phyloP scores from a whole-genome alignment of 306 rosid genomes.

The Cucumis cinereus region DNA sequence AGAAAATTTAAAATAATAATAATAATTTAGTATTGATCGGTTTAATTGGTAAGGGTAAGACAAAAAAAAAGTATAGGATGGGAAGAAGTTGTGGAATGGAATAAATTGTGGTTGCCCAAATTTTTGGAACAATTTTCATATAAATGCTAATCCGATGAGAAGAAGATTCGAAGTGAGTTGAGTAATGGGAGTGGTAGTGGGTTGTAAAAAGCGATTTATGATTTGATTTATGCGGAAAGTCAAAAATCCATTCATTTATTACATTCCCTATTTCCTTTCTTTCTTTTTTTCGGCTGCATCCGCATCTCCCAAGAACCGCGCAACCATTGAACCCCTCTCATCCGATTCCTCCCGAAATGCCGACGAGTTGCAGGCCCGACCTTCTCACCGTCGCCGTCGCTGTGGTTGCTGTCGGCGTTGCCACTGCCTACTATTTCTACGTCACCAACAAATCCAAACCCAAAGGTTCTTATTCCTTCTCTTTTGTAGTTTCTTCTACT shows the following conservation, averaged over 20 bases:
- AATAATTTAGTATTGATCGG: too few relatives aligned
- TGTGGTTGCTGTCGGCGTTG: conserved; percentile 36
- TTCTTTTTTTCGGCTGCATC: neutral
- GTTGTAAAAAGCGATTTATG: neutral
- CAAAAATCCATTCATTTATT: neutral
- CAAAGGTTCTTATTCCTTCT: conserved; percentile 11
- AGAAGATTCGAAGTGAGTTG: neutral
- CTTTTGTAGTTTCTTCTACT: conserved; percentile 9
- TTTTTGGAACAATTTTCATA: too few relatives aligned
- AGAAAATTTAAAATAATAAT: too few relatives aligned
- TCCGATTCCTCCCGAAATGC: neutral
- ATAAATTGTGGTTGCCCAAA: too few relatives aligned
- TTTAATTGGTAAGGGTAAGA: too few relatives aligned
- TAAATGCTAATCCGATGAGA: neutral
- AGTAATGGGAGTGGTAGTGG: neutral
- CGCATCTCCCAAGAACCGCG: neutral
- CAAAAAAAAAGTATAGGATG: too few relatives aligned
- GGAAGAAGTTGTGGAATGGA: too few relatives aligned
- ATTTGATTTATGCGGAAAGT: neutral
- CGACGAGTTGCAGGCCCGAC: conserved; percentile 31
- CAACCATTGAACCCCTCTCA: neutral
- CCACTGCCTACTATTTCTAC: conserved; percentile 45
- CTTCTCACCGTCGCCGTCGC: conserved; percentile 37
- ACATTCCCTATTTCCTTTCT: neutral
- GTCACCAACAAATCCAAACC: conserved; percentile 43